Base-by-base conservation (phyloP, 1,284 basidiomycete genomes). In the Gymnopus androsaceus region DNA sequence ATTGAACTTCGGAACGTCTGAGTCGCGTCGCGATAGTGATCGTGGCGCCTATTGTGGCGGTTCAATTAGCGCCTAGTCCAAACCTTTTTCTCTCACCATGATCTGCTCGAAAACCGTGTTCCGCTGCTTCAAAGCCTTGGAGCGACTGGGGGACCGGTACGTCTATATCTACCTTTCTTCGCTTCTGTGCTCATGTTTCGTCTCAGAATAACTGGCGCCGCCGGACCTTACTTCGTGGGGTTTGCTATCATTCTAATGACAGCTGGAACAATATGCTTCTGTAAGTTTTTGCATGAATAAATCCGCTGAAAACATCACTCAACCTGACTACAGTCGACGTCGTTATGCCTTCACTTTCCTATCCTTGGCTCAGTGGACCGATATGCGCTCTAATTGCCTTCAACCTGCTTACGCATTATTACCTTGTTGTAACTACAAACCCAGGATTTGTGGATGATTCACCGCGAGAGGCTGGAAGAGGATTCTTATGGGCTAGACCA, bases 221-320 rank as follows among this genome's bases (percentile, higher is more conserved):
- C 93, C 14, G 95, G 96, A 0, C 95, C 95, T 0, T 82, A 90
- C 64, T 98, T 98, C 70, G 83, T 98, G 50, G 80, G 73, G 0
- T 75, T 95, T 23, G 95, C 94, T 14, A 77, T 88, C 61, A 62
- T 85, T 5, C 79, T 98, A 41, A 85, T 95, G 36, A 71, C 77
- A 3, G 67, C 78, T 0, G 94, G 92, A 23, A 78, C 83, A 0
- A 63, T 93, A 59, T 87, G 84, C 59, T 98, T 97, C 70, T 94
- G 94, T 95, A 64, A 71, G 90, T 80, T 17, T 47, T 42, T 47
- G 48, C 31, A 42, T 34, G n/a, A 47, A 19, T 46, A 30, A 30
- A 4, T 62, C 17, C 31, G 25, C 33, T 49, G 7, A 25, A 56
- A 15, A 31, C 19, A 33, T 28, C 27, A 56, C 44, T 12, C 12